Base-by-base conservation (phyloP, 257 asterid genomes). In the Asclepias syriaca region DNA sequence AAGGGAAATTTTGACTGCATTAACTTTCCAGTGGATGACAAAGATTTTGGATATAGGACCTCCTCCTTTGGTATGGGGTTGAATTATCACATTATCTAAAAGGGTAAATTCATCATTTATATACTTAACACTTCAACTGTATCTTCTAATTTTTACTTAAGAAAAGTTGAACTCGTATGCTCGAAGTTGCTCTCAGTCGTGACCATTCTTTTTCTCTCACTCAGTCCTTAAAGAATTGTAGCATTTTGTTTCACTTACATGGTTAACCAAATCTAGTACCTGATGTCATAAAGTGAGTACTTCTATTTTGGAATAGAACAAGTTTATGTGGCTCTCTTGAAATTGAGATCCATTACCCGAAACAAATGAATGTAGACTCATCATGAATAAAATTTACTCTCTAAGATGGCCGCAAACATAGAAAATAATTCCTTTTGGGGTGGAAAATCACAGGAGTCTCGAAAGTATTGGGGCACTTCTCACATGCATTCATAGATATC, bases 311-410 rank as follows among this genome's bases (percentile, higher is more conserved):
- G 18, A 12, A 34, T 6, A 34, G 66, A 29, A 34, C 66, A 60
- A 2, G 34, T 15, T 60, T 13, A 11, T 29, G 66, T 60, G 66
- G 66, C 43, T 29, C 45, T 60, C 43, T 60, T 6, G 12, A 61
- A 32, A 61, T 61, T 60, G 45, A 61, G 66, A 61, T 61, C 66
- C 22, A 34, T 61, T 61, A 34, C 65, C n/a, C 5, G 48, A 32
- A 32, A 61, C 11, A 32, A 32, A 27, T 32, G 22, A 14, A 61
- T 61, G 66, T 34, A 34, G 48, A 61, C 24, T 27, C 48, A 15
- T 10, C 9, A 16, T 22, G 14, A 57, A 15, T 13, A 19, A 6
- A 7, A 24, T 34, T 21, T 32, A 53, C 15, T 32, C 8, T 3
- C 12, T n/a, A 9, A 53, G 16, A 32, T 18, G 50, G 34, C 24